Base-by-base conservation (phyloP, 2,329 filamentous ascomycete species). In the Aspergillus neoniger region DNA sequence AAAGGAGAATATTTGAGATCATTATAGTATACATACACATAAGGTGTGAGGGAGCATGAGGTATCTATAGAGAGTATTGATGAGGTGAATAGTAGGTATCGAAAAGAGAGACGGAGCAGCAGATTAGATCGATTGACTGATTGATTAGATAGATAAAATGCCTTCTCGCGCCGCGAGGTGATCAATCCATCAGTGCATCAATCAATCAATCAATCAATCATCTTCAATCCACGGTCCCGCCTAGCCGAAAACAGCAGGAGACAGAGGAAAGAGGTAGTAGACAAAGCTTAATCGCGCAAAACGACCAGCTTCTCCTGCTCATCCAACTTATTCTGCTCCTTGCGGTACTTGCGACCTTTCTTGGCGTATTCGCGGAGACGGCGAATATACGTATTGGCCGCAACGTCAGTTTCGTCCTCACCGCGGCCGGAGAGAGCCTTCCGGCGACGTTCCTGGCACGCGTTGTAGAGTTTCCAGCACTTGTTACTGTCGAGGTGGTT, bases 271-370 rank as follows among this genome's bases (percentile, higher is more conserved):
- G 21, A 44, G 17, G 5, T 19, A 12, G 19, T 19, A 12, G 12
- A 28, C 25, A 28, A 28, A 28, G 39, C n/a, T 19, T 12, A 28
- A 28, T 67, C 67, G 38, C 63, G 48, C 50, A 73, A 60, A 14
- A 75, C 68, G 48, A 76, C 67, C 38, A 74, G 63, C 2, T 80
- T 80, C 21, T 76, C 69, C 49, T 75, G 70, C 59, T 80, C 74
- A 59, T 88, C 85, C 30, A 81, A 69, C 69, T 80, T 67, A 58
- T 87, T 83, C 71, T 88, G 79, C 63, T 76, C 61, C 57, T 80
- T 69, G 60, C 91, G 85, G 75, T 84, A 89, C 53, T 72, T 62
- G 47, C 84, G 82, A 7, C 92, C 91, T 55, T 79, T 71, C 12
- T 79, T 67, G 56, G 82, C 87, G 64, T 86, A 73, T 1, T 63